Evolutionary conservation across 2,329 filamentous ascomycete genomes (phyloP).

Genomic region (Berkeleyomyces basicola): DNA sequence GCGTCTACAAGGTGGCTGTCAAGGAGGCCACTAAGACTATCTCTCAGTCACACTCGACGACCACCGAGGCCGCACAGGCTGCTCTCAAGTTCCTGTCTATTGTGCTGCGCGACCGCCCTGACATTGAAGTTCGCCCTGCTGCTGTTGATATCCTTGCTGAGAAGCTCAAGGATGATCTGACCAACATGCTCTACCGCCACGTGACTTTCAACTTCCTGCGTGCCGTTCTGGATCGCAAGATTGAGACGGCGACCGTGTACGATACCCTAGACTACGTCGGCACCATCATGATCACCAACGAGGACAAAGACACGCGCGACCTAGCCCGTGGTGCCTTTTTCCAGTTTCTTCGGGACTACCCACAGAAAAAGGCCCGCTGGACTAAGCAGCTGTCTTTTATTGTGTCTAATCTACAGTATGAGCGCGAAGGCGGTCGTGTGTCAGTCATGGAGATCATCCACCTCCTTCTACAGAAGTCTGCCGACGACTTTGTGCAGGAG

Average conservation of each 20-base stretch:
- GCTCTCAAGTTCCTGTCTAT: constrained; percentile 77
- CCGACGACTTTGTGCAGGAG: constrained; percentile 67
- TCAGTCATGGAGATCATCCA: constrained; percentile 89
- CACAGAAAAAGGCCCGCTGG: constrained; percentile 79
- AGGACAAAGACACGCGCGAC: constrained; percentile 74
- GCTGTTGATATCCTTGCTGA: constrained; percentile 70
- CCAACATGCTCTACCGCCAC: constrained; percentile 81
- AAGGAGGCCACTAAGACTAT: constrained; percentile 73
- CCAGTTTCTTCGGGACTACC: constrained; percentile 88
- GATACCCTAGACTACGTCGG: constrained; percentile 81
- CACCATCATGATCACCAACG: constrained; percentile 88
- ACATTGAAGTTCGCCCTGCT: constrained; percentile 60
- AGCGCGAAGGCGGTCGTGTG: constrained; percentile 71
- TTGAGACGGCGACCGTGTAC: constrained; percentile 77
- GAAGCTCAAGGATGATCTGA: constrained; percentile 73
- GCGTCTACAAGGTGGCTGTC: constrained; percentile 58
- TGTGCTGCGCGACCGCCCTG: constrained; percentile 64
- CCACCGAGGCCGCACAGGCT: constrained; percentile 70
- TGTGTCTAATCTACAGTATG: constrained; percentile 78
- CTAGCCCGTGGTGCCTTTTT: constrained; percentile 79
- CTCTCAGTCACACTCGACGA: constrained; percentile 59
- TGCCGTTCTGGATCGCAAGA: constrained; percentile 66
- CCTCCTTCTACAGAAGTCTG: constrained; percentile 69
- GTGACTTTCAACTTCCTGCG: constrained; percentile 90
- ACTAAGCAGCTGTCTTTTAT: constrained; percentile 79